Conservation (phyloP, 306 rosid species). For the Sphenostylis stenocarpa region DNA sequence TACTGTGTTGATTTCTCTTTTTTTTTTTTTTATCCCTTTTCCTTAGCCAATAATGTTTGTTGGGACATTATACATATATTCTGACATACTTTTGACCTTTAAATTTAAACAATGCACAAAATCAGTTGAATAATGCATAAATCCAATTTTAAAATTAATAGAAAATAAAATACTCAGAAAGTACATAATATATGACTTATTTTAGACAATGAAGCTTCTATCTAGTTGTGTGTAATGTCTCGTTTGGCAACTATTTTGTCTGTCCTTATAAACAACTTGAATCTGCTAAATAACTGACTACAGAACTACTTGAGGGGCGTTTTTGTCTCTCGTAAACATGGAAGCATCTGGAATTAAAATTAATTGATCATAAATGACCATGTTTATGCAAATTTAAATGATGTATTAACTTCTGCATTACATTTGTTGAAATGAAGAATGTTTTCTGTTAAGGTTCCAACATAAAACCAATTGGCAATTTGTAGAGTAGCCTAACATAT, state of each 20-base stretch:
- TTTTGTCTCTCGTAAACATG: not conserved
- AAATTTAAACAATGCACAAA: not conserved
- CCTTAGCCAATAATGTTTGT: conserved; percentile 1
- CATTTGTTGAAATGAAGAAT: not conserved
- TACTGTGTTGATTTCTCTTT: conserved; percentile 16
- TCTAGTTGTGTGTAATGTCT: conserved; percentile 9
- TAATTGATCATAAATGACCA: conserved; percentile 4
- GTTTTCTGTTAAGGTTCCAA: too few species aligned
- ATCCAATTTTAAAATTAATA: conserved; percentile 12
- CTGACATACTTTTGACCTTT: not conserved
- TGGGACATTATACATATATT: conserved; percentile 15
- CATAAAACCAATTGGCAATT: too few species aligned
- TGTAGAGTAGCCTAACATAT: too few species aligned
- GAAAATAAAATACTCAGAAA: not conserved
- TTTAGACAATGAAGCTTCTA: not conserved
- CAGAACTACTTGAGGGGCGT: not conserved
- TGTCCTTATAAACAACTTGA: not conserved
- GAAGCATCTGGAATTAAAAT: conserved; percentile 17
- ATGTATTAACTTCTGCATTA: conserved; percentile 18
- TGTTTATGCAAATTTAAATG: conserved; percentile 26
- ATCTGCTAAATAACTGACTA: not conserved
- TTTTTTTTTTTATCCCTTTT: not conserved
- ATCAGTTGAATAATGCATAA: conserved; percentile 20
- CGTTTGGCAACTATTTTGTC: not conserved
- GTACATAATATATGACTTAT: not conserved